Base-by-base conservation (phyloP, 2,329 filamentous ascomycete genomes). In the Nemania serpens region DNA sequence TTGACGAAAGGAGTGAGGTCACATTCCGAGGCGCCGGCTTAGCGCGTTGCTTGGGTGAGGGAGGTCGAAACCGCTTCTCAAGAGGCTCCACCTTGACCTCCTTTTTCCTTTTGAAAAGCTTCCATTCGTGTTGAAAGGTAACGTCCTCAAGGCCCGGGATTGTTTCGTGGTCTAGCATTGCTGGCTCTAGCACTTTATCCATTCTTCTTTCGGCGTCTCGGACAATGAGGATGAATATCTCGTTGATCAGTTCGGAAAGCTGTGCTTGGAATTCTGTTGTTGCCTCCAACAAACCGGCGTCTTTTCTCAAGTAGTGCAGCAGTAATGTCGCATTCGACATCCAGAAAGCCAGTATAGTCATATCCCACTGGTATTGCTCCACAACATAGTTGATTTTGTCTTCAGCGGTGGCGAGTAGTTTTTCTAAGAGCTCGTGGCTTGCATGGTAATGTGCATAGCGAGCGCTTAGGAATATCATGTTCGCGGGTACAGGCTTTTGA, bases 341-440 rank as follows among this genome's bases (percentile, higher is more conserved):
- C 95, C 95, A 99, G 73, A 99, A 99, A 2, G 95, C 95, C 39
- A 99, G 81, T 67, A 99, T 97, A 0, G 95, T 99, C 95, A 99
- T 99, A 73, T 99, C 95, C 95, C 95, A 98, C 73, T 99, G 95
- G 72, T 94, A 88, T 63, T 86, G 86, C 76, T 98, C 95, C n/a
- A 99, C 93, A 33, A 97, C 92, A 61, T 93, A 89, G 73, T 98
- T 98, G 70, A 99, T 98, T 76, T 94, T 95, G 71, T 96, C 92
- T 84, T 96, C 96, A 39, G 95, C 92, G 37, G 90, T 89, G 25
- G 91, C 83, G 15, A 99, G 84, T 25, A 98, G 84, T 45, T 90
- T 89, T 17, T 87, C 88, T 10, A 99, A 80, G 10, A 99, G 82
- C 64, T 97, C 93, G 2, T 85, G 84, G 70, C 91, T 96, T 48